These are phyloP conservation scores for Spathaspora passalidarum DNA, from an alignment of 805 yeast genomes.

Conservation along the genomic window DNA sequence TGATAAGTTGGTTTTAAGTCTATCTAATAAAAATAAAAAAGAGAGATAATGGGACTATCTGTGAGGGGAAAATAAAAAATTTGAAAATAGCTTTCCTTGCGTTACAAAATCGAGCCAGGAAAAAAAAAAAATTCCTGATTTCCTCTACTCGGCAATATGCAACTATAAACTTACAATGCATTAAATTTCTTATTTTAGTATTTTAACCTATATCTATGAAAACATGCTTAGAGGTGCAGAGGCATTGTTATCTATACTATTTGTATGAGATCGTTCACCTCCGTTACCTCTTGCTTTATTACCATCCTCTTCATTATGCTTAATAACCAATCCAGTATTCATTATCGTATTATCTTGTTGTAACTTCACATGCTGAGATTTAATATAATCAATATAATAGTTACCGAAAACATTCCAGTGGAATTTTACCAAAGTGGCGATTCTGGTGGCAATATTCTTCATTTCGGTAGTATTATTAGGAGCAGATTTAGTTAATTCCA, in stretches of 20 bases:
- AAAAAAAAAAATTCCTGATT: too few relatives aligned
- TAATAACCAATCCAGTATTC: not conserved
- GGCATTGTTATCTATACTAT: constrained; percentile 7
- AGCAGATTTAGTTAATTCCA: constrained; percentile 2
- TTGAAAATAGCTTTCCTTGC: too few relatives aligned
- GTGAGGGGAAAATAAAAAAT: too few relatives aligned
- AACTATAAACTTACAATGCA: too few relatives aligned
- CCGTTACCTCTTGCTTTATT: not conserved
- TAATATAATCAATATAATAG: constrained; percentile 49
- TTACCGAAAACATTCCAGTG: constrained; percentile 83
- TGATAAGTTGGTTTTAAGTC: too few relatives aligned
- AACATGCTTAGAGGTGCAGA: constrained; percentile 11
- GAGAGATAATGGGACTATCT: too few relatives aligned
- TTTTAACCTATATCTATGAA: constrained; percentile 4
- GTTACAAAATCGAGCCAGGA: too few relatives aligned
- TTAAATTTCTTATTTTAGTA: too few relatives aligned
- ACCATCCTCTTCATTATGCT: not conserved
- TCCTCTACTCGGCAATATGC: too few relatives aligned
- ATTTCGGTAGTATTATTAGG: constrained; percentile 38
- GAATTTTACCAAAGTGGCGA: constrained; percentile 66
- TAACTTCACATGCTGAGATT: constrained; percentile 6
- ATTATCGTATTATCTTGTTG: constrained; percentile 2
- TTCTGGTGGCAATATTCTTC: constrained; percentile 53
- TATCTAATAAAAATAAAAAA: too few relatives aligned
- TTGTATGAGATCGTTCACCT: not conserved